Evolutionary conservation across 169 alveolate genomes (phyloP).

Genomic region (Theileria sp.): DNA sequence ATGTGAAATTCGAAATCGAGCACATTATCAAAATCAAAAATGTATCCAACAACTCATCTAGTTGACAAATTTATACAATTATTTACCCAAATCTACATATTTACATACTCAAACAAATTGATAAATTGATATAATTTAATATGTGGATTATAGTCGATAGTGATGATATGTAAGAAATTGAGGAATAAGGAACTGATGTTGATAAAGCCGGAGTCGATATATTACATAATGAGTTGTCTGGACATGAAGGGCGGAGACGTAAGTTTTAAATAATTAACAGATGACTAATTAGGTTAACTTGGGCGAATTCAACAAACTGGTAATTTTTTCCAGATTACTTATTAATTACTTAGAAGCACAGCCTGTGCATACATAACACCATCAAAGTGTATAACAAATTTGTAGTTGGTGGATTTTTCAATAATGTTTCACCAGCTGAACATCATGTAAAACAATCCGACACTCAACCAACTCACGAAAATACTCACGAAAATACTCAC

Average conservation of each 20-base stretch:
- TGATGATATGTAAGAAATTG: not conserved
- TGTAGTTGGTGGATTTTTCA: conserved; percentile 21
- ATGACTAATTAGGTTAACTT: not conserved
- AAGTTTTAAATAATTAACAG: not conserved
- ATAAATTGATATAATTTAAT: no score
- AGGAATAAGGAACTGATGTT: not conserved
- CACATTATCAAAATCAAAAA: conserved; percentile 35
- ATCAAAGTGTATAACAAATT: conserved; percentile 18
- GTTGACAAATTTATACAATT: conserved; percentile 21
- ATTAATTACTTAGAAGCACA: conserved; percentile 21
- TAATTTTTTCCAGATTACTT: not conserved
- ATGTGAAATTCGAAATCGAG: conserved; percentile 19
- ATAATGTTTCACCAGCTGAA: conserved; percentile 12
- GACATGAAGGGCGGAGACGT: not conserved
- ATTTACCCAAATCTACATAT: not conserved
- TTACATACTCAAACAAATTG: not conserved
- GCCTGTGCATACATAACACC: conserved; percentile 13
- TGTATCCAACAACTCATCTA: conserved; percentile 9
- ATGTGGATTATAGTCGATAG: not conserved
- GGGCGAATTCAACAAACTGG: conserved; percentile 8
- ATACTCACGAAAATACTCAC: no score
- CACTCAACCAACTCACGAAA: no score
- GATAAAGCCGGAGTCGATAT: not conserved
- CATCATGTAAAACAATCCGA: not conserved
- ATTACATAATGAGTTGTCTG: not conserved